Conservation (phyloP, 2,329 filamentous ascomycete genomes). For the Taxawa tesnikishii region DNA sequence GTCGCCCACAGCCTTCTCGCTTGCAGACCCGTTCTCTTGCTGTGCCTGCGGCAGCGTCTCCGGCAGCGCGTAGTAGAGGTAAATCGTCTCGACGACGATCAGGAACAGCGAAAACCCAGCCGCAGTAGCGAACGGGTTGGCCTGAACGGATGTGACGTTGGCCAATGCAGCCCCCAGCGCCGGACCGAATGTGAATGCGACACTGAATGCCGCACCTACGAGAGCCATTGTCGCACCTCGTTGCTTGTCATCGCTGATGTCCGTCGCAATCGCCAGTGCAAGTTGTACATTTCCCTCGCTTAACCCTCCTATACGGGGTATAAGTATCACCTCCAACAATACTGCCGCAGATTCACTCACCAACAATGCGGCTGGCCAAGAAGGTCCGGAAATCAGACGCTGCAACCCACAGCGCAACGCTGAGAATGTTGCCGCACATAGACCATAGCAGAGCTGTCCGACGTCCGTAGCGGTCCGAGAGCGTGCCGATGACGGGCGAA, state of each 20-base stretch:
- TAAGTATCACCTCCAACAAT: no score
- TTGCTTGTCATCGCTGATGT: constrained; percentile 77
- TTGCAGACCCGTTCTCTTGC: constrained; percentile 4
- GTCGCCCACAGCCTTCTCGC: constrained; percentile 7
- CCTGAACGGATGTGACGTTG: constrained; percentile 61
- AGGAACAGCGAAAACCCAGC: constrained; percentile 77
- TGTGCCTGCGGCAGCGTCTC: constrained; percentile 47
- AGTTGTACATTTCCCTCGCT: constrained; percentile 97
- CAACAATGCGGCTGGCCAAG: constrained; percentile 81
- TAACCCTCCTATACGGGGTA: no score
- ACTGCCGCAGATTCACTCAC: no score
- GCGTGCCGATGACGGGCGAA: constrained; percentile 76
- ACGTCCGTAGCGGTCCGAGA: constrained; percentile 82
- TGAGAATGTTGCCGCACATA: constrained; percentile 87
- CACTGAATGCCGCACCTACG: constrained; percentile 90
- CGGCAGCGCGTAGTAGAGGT: constrained; percentile 72
- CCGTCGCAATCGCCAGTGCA: constrained; percentile 89
- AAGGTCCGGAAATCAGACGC: constrained; percentile 95
- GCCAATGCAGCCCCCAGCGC: constrained; percentile 81
- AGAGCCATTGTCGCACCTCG: constrained; percentile 90
- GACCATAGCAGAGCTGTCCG: constrained; percentile 77
- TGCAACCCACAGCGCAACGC: constrained; percentile 85
- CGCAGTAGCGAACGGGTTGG: constrained; percentile 88
- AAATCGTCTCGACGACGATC: constrained; percentile 76
- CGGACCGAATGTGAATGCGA: constrained; percentile 94